Evolutionary conservation across 2,329 filamentous ascomycete species (phyloP).

Genomic region (Aspergillus sclerotialis): DNA sequence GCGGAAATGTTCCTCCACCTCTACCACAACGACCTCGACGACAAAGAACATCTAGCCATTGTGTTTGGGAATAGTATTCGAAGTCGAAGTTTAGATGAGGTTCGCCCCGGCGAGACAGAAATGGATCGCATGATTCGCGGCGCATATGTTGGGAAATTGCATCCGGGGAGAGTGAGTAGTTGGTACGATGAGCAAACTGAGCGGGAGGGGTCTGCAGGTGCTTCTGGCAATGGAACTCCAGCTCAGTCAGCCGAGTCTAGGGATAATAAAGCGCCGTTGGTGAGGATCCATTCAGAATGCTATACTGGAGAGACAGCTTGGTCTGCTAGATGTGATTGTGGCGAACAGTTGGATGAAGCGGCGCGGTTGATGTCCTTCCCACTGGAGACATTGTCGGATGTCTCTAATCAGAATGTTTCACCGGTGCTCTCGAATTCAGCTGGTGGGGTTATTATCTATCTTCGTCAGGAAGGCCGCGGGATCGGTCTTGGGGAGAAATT

Average conservation of each 20-base stretch:
- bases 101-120: conserved; percentile 41
- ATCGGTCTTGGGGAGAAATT: conserved; percentile 93
- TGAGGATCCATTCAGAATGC: conserved; percentile 95
- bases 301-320: conserved; percentile 98
- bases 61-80: conserved; percentile 88
- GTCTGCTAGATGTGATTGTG: conserved; percentile 96
- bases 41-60: conserved; percentile 94
- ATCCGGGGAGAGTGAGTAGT: conserved; percentile 74
- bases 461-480: conserved; percentile 90
- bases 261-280: conserved; percentile 55
- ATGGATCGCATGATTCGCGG: conserved; percentile 78
- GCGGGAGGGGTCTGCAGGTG: conserved; percentile 9
- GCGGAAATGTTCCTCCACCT: conserved; percentile 96
- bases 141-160: conserved; percentile 82
- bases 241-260: conserved; percentile 11
- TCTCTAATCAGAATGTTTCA: conserved; percentile 18
- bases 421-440: conserved; percentile 44
- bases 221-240: conserved; percentile 3
- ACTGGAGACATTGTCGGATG: conserved; percentile 24
- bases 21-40: conserved; percentile 87
- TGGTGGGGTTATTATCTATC: conserved; percentile 89
- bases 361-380: conserved; percentile 82
- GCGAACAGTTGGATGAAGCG: conserved; percentile 94
- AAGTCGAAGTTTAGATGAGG: conserved; percentile 51
- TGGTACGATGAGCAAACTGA: conserved; percentile 45